Evolutionary conservation across 2,329 filamentous ascomycete genomes (phyloP).

Genomic region (Calycina marina): DNA sequence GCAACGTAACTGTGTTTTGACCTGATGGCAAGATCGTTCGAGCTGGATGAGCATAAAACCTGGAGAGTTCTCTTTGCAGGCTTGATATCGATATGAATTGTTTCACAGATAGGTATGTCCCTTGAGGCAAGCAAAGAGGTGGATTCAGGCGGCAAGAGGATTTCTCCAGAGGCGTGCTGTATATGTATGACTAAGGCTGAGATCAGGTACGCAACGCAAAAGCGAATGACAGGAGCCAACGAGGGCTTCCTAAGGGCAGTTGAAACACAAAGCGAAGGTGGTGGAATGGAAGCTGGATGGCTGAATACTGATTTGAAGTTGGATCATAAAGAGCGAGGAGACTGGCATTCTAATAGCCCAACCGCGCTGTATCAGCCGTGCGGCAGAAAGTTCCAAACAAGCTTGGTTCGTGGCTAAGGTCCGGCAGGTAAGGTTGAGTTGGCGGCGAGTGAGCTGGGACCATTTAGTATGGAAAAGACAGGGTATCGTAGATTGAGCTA

Average conservation of each 20-base stretch:
- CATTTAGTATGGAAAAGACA: too few relatives aligned
- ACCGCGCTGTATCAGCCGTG: conserved; percentile 7
- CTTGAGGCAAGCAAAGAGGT: conserved; percentile 8
- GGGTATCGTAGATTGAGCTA: too few relatives aligned
- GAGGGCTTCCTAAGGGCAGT: conserved; percentile 49
- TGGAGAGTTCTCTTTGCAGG: conserved; percentile 3
- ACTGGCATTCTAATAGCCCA: conserved; percentile 17
- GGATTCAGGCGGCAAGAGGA: conserved; percentile 11
- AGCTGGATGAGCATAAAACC: conserved; percentile 15
- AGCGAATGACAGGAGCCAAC: conserved; percentile 64
- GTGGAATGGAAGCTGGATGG: conserved; percentile 9
- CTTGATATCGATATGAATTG: conserved; percentile 4
- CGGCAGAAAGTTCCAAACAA: conserved; percentile 14
- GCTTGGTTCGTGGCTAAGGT: conserved; percentile 8
- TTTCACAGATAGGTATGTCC: conserved; percentile 7
- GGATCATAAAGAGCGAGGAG: conserved; percentile 13
- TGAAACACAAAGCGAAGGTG: conserved; percentile 21
- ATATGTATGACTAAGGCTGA: conserved; percentile 16
- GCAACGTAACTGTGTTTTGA: conserved; percentile 17
- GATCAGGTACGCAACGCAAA: conserved; percentile 23
- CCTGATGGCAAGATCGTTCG: conserved; percentile 2
- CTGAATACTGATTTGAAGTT: conserved; percentile 8
- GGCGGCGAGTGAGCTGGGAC: too few relatives aligned
- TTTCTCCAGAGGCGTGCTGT: conserved; percentile 19
- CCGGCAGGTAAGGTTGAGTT: conserved; percentile 4